Percentiles rank a stretch among this genome's conserved stretches.
phyloP scores from a whole-genome alignment of 768 basidiomycete species.

The Podaxis sp. region DNA sequence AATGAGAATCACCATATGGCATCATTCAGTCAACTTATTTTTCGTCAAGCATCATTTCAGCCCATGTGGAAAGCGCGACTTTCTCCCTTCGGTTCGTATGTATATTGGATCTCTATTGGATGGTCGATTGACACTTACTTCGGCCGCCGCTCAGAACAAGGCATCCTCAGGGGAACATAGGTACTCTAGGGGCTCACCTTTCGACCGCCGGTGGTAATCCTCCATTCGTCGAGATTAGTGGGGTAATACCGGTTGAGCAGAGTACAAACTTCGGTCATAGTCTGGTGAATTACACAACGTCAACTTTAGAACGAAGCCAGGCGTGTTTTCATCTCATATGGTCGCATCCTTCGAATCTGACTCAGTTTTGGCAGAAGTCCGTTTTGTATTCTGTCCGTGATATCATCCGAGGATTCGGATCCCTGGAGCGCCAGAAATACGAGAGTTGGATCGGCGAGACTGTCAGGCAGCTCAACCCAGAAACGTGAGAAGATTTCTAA shows the following conservation, averaged over 20 bases:
- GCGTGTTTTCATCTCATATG: not conserved
- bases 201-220: conserved; percentile 53
- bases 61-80: conserved; percentile 57
- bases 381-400: conserved; percentile 24
- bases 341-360: not conserved
- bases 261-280: conserved; percentile 26
- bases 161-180: conserved; percentile 34
- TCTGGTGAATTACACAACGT: conserved; percentile 41
- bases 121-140: not conserved
- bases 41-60: conserved; percentile 55
- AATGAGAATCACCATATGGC: conserved; percentile 12
- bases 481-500: conserved; percentile 1
- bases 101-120: conserved; percentile 8
- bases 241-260: conserved; percentile 44
- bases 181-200: conserved; percentile 43
- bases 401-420: conserved; percentile 60
- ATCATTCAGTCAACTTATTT: conserved; percentile 41
- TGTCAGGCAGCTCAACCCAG: not conserved
- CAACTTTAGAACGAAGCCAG: conserved; percentile 17
- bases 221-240: conserved; percentile 56
- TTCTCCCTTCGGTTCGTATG: conserved; percentile 52
- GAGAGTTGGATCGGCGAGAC: conserved; percentile 33
- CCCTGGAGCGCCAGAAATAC: conserved; percentile 32
- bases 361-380: not conserved
- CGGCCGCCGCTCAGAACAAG: conserved; percentile 26